These are phyloP conservation scores for Rosellinia necatrix DNA, from an alignment of 2,329 filamentous ascomycete species.

Conservation along the genomic window DNA sequence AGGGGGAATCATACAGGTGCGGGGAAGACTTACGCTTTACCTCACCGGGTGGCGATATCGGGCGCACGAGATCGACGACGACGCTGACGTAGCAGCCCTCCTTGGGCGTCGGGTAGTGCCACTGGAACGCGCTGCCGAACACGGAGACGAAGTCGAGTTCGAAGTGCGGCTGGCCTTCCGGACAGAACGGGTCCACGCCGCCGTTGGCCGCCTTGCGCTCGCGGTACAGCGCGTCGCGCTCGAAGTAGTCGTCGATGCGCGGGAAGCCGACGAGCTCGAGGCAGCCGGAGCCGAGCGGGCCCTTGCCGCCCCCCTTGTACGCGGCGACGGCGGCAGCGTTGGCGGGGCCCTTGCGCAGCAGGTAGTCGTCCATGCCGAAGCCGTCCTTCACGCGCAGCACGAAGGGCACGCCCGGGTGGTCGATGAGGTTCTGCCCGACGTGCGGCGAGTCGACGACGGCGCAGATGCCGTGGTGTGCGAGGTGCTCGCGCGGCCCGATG, in stretches of 20 bases:
- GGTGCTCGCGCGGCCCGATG: constrained; percentile 60
- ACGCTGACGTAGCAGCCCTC: constrained; percentile 59
- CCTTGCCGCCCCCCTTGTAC: constrained; percentile 46
- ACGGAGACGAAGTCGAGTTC: constrained; percentile 66
- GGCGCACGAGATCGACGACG: constrained; percentile 53
- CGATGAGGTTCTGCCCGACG: constrained; percentile 67
- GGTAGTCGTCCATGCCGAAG: constrained; percentile 46
- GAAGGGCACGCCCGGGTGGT: constrained; percentile 61
- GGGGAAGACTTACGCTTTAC: too few relatives aligned
- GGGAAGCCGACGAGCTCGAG: constrained; percentile 61
- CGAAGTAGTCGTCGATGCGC: constrained; percentile 59
- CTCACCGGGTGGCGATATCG: constrained; percentile 50
- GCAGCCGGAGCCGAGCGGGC: constrained; percentile 47
- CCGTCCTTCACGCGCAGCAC: constrained; percentile 52
- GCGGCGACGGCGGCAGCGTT: constrained; percentile 42
- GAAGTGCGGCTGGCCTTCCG: constrained; percentile 62
- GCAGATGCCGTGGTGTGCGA: constrained; percentile 58
- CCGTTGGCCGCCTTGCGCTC: constrained; percentile 48
- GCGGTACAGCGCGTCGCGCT: constrained; percentile 53
- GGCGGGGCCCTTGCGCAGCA: constrained; percentile 45
- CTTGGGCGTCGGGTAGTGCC: constrained; percentile 47
- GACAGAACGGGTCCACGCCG: constrained; percentile 58
- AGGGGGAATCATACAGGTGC: too few relatives aligned
- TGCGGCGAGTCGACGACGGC: constrained; percentile 61
- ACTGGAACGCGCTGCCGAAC: constrained; percentile 56